A percentile compares a stretch with the other conserved stretches of the same genome.
Conservation (phyloP, 2,329 filamentous ascomycete genomes). For the Fusarium protoensiforme region DNA sequence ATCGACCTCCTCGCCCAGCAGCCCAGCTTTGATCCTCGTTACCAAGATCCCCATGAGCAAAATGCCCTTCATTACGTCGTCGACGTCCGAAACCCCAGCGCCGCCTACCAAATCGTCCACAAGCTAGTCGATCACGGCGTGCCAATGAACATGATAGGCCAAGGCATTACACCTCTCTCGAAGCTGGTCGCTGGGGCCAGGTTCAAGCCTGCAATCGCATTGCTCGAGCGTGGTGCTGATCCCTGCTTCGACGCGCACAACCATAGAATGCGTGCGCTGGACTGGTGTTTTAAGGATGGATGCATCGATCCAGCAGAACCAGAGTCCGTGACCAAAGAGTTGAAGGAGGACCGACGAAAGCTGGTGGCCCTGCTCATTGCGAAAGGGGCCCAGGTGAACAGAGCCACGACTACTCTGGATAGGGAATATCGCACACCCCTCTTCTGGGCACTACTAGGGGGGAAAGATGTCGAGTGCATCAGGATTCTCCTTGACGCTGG, state of each 20-base stretch:
- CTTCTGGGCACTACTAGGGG: neutral
- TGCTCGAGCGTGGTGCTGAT: conserved; percentile 3
- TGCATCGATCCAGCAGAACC: neutral
- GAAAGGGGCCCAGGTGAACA: conserved; percentile 3
- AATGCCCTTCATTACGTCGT: neutral
- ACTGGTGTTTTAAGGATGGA: neutral
- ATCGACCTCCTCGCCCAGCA: neutral
- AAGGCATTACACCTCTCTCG: neutral
- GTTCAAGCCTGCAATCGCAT: neutral
- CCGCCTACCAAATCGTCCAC: neutral
- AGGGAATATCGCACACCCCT: neutral
- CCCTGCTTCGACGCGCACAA: neutral
- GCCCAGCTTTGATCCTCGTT: neutral
- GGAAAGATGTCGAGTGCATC: conserved; percentile 3
- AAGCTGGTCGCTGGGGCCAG: neutral
- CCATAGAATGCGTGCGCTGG: neutral
- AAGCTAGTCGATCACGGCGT: neutral
- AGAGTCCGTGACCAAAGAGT: neutral
- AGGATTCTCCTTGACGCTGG: conserved; percentile 5
- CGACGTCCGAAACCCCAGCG: neutral
- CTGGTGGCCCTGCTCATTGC: neutral
- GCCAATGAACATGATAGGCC: neutral
- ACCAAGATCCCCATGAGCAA: neutral
- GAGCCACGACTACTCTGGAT: neutral
- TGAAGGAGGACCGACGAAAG: neutral